Evolutionary conservation across 2,329 filamentous ascomycete genomes (phyloP).

Genomic region (Penicillium sp.): DNA sequence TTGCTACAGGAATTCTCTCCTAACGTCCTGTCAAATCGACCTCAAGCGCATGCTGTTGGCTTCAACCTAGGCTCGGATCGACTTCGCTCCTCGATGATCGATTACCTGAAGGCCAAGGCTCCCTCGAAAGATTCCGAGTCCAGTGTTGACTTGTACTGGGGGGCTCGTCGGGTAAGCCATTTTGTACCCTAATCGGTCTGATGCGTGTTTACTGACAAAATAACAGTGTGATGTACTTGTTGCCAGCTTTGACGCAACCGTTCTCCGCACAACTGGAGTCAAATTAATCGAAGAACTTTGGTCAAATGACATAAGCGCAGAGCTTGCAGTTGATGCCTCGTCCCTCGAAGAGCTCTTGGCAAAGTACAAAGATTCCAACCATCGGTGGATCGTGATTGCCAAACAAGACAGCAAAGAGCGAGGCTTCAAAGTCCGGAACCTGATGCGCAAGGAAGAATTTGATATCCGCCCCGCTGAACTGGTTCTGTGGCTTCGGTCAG

Average conservation of each 20-base stretch:
- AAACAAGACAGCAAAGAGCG: conserved; percentile 62
- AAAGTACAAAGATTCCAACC: conserved; percentile 71
- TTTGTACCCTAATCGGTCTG: neutral
- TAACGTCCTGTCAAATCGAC: conserved; percentile 60
- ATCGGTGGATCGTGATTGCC: conserved; percentile 85
- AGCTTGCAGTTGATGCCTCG: conserved; percentile 76
- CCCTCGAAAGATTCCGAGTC: conserved; percentile 71
- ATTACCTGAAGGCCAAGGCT: conserved; percentile 51
- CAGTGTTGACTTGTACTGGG: conserved; percentile 61
- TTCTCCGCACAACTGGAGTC: conserved; percentile 73
- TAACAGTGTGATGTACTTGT: conserved; percentile 82
- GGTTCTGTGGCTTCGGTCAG: conserved; percentile 73
- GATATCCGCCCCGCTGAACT: conserved; percentile 75
- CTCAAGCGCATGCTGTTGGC: conserved; percentile 79
- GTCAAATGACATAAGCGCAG: conserved; percentile 79
- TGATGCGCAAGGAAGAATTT: conserved; percentile 74
- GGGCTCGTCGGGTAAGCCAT: conserved; percentile 59
- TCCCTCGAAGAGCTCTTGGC: conserved; percentile 71
- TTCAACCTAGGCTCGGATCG: conserved; percentile 89
- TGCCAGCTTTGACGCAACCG: conserved; percentile 76
- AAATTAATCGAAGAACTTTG: conserved; percentile 78
- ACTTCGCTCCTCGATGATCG: conserved; percentile 62
- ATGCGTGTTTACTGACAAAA: conserved; percentile 9
- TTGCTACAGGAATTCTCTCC: conserved; percentile 81
- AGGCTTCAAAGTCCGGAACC: conserved; percentile 73